These are phyloP conservation scores for Fraxinus ornus DNA, from an alignment of 305 asterid species.

Conservation along the genomic window DNA sequence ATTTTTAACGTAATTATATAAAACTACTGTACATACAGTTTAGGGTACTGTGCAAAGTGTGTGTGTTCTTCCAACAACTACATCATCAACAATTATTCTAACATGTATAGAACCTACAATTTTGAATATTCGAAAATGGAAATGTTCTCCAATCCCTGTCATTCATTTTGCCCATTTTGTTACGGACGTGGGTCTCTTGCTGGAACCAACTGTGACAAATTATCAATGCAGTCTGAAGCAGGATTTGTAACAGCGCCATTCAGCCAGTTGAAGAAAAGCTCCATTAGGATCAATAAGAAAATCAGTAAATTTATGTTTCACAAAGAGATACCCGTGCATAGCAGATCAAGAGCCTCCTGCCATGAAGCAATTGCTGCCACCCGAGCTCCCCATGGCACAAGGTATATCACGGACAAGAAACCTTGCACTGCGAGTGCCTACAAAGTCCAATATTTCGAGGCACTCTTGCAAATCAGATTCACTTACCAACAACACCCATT, in stretches of 20 bases:
- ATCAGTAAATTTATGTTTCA: background rate
- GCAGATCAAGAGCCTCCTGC: background rate
- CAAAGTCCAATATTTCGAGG: background rate
- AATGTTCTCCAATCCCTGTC: background rate
- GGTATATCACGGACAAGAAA: background rate
- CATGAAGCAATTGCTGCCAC: background rate
- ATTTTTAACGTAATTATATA: background rate
- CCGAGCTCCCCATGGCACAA: background rate
- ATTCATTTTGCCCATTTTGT: background rate
- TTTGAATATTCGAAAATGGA: background rate
- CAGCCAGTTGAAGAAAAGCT: background rate
- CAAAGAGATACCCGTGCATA: background rate
- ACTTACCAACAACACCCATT: conserved; percentile 25
- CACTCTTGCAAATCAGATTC: conserved; percentile 22
- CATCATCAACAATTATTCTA: conserved; percentile 3
- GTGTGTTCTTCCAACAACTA: background rate
- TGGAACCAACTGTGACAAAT: background rate
- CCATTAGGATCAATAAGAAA: background rate
- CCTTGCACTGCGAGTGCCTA: background rate
- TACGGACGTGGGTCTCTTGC: background rate
- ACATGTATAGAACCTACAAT: conserved; percentile 2
- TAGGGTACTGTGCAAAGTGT: background rate
- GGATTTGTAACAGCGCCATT: background rate
- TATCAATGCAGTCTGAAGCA: background rate
- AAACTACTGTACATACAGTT: conserved; percentile 22